Conservation (phyloP, 1,139 yeast genomes). For the Geotrichum reessii region DNA sequence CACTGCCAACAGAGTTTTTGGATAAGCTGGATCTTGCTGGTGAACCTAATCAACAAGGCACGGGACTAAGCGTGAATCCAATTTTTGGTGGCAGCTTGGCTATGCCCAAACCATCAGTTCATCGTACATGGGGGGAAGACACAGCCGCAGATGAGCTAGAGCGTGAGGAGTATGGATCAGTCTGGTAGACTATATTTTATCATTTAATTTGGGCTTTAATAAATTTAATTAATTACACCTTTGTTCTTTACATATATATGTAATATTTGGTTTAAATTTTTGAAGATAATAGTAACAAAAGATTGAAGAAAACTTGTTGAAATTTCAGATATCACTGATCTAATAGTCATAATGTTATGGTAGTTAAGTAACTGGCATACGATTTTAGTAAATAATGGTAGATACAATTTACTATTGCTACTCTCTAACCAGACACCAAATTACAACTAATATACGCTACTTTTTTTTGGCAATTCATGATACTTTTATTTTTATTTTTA, state of each 20-base stretch:
- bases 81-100: conserved; percentile 26
- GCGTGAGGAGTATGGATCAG: conserved; percentile 12
- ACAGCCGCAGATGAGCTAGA: conserved; percentile 23
- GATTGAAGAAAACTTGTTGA: no score
- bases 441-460: no score
- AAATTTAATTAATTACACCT: not conserved
- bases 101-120: conserved; percentile 30
- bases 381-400: no score
- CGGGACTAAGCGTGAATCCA: conserved; percentile 18
- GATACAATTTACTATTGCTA: no score
- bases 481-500: no score
- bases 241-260: not conserved
- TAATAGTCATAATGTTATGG: no score
- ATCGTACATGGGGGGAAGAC: conserved; percentile 32
- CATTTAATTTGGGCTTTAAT: not conserved
- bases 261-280: not conserved
- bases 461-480: no score
- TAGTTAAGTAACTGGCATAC: no score
- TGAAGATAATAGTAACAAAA: no score
- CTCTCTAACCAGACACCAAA: no score
- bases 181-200: conserved; percentile 15
- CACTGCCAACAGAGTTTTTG: conserved; percentile 38
- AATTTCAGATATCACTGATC: no score
- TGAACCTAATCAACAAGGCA: conserved; percentile 5
- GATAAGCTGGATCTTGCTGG: conserved; percentile 33